phyloP scores from a whole-genome alignment of 768 basidiomycete species.

The Erythrobasidium yunnanense region DNA sequence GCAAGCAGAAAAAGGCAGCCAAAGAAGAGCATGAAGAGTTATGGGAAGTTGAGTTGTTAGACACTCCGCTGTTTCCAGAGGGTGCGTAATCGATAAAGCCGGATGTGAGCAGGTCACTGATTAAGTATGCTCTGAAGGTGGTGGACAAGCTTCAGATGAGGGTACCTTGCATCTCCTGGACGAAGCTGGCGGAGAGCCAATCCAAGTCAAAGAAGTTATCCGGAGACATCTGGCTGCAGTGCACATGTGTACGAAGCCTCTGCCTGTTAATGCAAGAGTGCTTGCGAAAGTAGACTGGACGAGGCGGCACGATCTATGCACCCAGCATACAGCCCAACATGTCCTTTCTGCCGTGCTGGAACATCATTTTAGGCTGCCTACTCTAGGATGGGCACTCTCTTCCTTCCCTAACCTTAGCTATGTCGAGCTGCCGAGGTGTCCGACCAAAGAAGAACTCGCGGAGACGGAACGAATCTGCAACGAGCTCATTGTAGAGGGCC shows the following conservation, averaged over 20 bases:
- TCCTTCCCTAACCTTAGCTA: conserved; percentile 59
- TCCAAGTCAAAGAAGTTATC: conserved; percentile 57
- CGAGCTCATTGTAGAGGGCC: conserved; percentile 57
- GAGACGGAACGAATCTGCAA: conserved; percentile 58
- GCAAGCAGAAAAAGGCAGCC: conserved; percentile 51
- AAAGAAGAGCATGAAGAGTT: conserved; percentile 42
- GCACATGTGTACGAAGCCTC: conserved; percentile 54
- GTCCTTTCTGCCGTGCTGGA: conserved; percentile 71
- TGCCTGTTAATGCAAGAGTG: conserved; percentile 49
- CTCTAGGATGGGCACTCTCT: conserved; percentile 72
- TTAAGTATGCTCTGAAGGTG: conserved; percentile 41
- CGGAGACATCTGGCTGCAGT: conserved; percentile 63
- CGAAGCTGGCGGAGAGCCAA: conserved; percentile 39
- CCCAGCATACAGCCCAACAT: conserved; percentile 75
- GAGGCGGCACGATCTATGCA: conserved; percentile 66
- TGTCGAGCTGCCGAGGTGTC: conserved; percentile 61
- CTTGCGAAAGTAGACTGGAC: conserved; percentile 55
- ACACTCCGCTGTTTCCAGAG: conserved; percentile 69
- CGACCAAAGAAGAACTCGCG: conserved; percentile 55
- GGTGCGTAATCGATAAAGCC: conserved; percentile 38
- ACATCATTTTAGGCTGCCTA: conserved; percentile 47
- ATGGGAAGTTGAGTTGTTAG: conserved; percentile 59
- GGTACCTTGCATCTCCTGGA: conserved; percentile 47
- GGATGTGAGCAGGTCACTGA: no score
- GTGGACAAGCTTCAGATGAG: conserved; percentile 68